Percentiles rank a stretch among this genome's conserved stretches.
Conservation (phyloP, 192 early-diverging fungal genomes). For the Chytriomyces confervae region DNA sequence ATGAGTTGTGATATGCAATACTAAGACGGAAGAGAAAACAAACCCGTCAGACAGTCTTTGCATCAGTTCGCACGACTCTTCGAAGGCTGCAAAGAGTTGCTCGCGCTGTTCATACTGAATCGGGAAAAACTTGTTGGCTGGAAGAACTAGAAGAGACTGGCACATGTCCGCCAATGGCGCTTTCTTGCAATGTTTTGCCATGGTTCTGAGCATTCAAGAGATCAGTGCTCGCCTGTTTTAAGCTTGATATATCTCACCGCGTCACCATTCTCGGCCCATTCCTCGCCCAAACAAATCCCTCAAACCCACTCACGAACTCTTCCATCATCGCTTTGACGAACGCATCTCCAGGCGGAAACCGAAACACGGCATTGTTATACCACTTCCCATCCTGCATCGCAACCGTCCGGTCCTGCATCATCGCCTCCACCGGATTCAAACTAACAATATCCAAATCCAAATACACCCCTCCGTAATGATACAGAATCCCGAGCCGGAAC, state of each 20-base stretch:
- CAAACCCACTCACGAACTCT: slow-evolving; percentile 41
- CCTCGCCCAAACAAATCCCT: slow-evolving; percentile 39
- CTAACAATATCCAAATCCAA: slow-evolving; percentile 47
- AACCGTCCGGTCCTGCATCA: slow-evolving; percentile 17
- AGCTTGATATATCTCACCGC: not conserved
- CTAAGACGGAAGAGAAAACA: not conserved
- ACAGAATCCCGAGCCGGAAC: slow-evolving; percentile 33
- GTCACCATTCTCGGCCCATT: slow-evolving; percentile 5
- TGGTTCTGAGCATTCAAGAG: not conserved
- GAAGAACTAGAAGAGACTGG: not conserved
- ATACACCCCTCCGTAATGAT: slow-evolving; percentile 40
- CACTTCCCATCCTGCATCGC: slow-evolving; percentile 30
- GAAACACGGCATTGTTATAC: slow-evolving; percentile 43
- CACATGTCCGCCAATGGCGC: not conserved
- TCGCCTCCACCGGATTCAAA: slow-evolving; percentile 32
- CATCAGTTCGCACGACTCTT: slow-evolving; percentile 17
- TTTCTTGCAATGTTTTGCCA: too few species aligned
- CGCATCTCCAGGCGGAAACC: slow-evolving; percentile 39
- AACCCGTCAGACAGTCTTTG: not conserved
- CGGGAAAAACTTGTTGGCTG: slow-evolving; percentile 18
- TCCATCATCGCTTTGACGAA: slow-evolving; percentile 45
- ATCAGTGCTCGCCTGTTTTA: not conserved
- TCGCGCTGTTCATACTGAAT: not conserved
- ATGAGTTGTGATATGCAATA: not conserved
- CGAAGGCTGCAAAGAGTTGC: not conserved